Evolutionary conservation across 1,284 basidiomycete species (phyloP).

Genomic region (Sutorius eximius): DNA sequence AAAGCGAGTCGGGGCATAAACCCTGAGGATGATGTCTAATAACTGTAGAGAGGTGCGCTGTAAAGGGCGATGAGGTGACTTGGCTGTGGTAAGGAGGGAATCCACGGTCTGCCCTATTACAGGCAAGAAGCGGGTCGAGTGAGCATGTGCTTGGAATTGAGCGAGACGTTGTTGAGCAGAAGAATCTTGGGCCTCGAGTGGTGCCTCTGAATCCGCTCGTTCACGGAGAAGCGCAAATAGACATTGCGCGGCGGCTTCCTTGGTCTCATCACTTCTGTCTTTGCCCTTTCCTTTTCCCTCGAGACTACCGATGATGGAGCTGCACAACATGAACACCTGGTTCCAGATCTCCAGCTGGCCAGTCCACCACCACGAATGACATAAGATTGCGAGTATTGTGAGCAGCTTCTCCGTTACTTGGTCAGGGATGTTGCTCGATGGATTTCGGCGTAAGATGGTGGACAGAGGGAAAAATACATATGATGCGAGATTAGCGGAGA

Average conservation of each 20-base stretch:
- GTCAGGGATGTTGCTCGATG: slow-evolving; percentile 69
- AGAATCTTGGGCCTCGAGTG: slow-evolving; percentile 21
- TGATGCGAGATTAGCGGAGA: slow-evolving; percentile 68
- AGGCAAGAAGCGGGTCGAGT: slow-evolving; percentile 59
- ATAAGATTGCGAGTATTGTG: slow-evolving; percentile 58
- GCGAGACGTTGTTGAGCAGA: slow-evolving; percentile 41
- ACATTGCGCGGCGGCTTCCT: slow-evolving; percentile 60
- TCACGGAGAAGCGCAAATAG: slow-evolving; percentile 57
- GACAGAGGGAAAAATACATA: slow-evolving; percentile 89
- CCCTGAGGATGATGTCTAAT: slow-evolving; percentile 52
- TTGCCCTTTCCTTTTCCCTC: slow-evolving; percentile 61
- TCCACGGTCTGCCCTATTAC: slow-evolving; percentile 83
- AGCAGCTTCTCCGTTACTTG: slow-evolving; percentile 77
- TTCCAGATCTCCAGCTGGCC: slow-evolving; percentile 71
- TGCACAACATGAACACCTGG: slow-evolving; percentile 80
- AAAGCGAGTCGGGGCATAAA: slow-evolving; percentile 65
- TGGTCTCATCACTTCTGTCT: slow-evolving; percentile 75
- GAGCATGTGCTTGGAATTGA: slow-evolving; percentile 48
- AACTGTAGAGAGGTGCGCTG: slow-evolving; percentile 67
- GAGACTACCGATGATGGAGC: slow-evolving; percentile 64
- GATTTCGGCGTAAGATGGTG: slow-evolving; percentile 74
- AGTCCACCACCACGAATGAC: slow-evolving; percentile 75
- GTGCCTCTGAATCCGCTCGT: slow-evolving; percentile 42
- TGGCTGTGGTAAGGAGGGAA: slow-evolving; percentile 57
- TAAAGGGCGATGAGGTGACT: slow-evolving; percentile 57